Percentiles rank a stretch among this genome's conserved stretches.
phyloP scores from a whole-genome alignment of 2,329 filamentous ascomycete genomes.

The Tolypocladium pustulatum region DNA sequence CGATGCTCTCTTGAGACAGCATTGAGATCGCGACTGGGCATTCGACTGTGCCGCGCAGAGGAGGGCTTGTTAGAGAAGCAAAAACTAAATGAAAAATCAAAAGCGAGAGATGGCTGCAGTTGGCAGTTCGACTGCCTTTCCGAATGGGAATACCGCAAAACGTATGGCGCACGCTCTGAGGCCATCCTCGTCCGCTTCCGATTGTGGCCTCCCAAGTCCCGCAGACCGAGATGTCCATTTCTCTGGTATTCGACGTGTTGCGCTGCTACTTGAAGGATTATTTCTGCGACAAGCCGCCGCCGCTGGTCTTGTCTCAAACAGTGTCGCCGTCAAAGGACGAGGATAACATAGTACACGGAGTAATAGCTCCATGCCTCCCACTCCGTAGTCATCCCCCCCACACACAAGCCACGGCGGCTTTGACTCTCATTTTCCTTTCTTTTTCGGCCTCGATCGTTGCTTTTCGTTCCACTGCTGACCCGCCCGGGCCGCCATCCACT shows the following conservation, averaged over 20 bases:
- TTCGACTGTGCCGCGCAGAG: neutral
- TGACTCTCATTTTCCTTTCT: neutral
- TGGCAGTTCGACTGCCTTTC: neutral
- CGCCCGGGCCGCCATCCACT: neutral
- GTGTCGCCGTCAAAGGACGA: neutral
- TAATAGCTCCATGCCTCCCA: too few relatives aligned
- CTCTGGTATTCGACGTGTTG: neutral
- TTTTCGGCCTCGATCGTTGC: neutral
- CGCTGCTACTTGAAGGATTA: neutral
- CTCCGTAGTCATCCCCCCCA: neutral
- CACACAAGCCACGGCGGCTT: neutral
- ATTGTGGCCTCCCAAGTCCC: neutral
- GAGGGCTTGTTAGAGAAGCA: neutral
- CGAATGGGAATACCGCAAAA: neutral
- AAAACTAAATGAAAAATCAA: too few relatives aligned
- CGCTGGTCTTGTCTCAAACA: neutral
- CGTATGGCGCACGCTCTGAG: neutral
- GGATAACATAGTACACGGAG: too few relatives aligned
- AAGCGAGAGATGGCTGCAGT: neutral
- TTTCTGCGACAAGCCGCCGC: neutral
- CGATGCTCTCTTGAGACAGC: neutral
- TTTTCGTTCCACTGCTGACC: neutral
- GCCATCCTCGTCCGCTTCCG: neutral
- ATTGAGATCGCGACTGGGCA: neutral
- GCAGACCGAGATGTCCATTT: neutral